Conservation (phyloP, 257 asterid genomes). For the Solanum arcanum region DNA sequence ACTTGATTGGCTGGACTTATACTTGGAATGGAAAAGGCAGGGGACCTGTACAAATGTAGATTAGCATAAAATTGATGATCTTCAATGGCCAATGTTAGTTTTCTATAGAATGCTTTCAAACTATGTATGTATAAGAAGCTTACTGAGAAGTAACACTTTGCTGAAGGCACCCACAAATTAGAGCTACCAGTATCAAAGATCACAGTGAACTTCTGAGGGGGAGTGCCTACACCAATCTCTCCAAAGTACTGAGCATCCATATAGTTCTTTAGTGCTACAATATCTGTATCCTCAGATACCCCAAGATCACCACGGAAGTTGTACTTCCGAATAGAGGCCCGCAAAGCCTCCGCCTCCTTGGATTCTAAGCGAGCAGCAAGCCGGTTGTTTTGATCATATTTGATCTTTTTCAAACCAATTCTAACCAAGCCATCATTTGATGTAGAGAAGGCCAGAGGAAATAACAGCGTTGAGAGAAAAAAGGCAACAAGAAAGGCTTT, state of each 20-base stretch:
- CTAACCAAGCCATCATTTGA: slow-evolving; percentile 47
- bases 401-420: slow-evolving; percentile 49
- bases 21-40: slow-evolving; percentile 78
- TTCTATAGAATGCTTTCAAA: neutral
- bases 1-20: slow-evolving; percentile 62
- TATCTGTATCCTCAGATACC: slow-evolving; percentile 52
- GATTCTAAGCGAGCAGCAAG: slow-evolving; percentile 47
- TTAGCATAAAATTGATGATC: neutral
- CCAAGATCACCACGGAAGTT: slow-evolving; percentile 35
- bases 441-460: slow-evolving; percentile 29
- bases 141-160: slow-evolving; percentile 89
- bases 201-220: slow-evolving; percentile 86
- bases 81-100: neutral
- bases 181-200: slow-evolving; percentile 97
- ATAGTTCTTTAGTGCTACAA: slow-evolving; percentile 73
- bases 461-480: slow-evolving; percentile 29
- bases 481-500: slow-evolving; percentile 19
- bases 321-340: slow-evolving; percentile 57
- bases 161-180: slow-evolving; percentile 92
- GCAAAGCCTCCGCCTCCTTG: slow-evolving; percentile 30
- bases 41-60: slow-evolving; percentile 47
- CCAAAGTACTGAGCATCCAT: slow-evolving; percentile 98
- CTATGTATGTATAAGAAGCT: slow-evolving; percentile 10
- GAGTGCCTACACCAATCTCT: slow-evolving; percentile 81
- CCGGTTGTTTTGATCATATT: slow-evolving; percentile 40